Conservation (phyloP, 2,329 filamentous ascomycete genomes). For the Aspergillus candidus region DNA sequence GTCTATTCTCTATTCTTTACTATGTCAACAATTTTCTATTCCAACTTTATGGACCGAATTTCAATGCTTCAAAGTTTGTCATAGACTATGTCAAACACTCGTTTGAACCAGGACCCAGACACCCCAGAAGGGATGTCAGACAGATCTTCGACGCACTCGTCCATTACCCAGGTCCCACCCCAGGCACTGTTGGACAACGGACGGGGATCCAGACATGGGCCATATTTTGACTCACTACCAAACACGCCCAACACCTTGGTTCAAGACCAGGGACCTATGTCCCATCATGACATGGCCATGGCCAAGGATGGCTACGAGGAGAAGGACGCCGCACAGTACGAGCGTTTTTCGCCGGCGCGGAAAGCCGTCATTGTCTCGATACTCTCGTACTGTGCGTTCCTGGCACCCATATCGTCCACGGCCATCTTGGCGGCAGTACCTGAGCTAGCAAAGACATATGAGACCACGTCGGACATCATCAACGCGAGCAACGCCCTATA, state of each 20-base stretch:
- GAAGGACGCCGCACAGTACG: conserved; percentile 53
- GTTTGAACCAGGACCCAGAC: not conserved
- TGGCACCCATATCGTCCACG: conserved; percentile 69
- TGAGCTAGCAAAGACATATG: conserved; percentile 62
- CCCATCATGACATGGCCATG: too few relatives aligned
- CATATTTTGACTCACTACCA: conserved; percentile 11
- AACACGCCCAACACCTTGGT: conserved; percentile 22
- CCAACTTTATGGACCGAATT: not conserved
- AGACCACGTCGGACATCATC: conserved; percentile 62
- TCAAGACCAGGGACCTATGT: conserved; percentile 27
- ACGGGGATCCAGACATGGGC: conserved; percentile 1
- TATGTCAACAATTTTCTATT: not conserved
- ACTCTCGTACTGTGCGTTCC: conserved; percentile 67
- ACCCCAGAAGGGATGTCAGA: conserved; percentile 7
- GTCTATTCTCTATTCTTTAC: not conserved
- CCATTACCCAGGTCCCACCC: conserved; percentile 8
- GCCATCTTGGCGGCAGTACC: conserved; percentile 67
- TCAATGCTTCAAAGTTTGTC: not conserved
- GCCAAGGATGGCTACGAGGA: conserved; percentile 32
- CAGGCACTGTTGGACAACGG: conserved; percentile 7
- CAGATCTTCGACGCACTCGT: conserved; percentile 8
- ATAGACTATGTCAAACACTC: conserved; percentile 4
- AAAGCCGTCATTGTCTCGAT: conserved; percentile 64
- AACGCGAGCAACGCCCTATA: conserved; percentile 72
- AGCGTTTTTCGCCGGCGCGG: conserved; percentile 53